Conservation (phyloP, 768 basidiomycete genomes). For the Mrakia hoshinonis region DNA sequence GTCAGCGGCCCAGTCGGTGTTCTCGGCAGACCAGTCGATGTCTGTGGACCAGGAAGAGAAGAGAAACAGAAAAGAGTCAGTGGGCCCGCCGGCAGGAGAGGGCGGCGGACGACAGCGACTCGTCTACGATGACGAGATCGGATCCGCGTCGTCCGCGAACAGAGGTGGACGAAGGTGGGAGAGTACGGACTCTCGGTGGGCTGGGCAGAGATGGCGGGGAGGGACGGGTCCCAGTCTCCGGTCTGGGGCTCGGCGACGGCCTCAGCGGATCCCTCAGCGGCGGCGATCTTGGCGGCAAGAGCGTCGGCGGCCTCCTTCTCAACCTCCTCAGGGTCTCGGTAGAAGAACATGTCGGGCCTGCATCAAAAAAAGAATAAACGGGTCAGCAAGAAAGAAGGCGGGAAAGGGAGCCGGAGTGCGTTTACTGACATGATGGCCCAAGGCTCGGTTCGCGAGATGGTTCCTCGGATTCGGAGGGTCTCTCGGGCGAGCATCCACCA, state of each 20-base stretch:
- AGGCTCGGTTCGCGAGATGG: conserved; percentile 82
- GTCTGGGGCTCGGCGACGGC: conserved; percentile 42
- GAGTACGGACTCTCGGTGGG: conserved; percentile 44
- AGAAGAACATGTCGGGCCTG: conserved; percentile 57
- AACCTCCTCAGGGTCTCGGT: conserved; percentile 98
- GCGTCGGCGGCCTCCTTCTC: conserved; percentile 90
- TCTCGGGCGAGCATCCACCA: conserved; percentile 98
- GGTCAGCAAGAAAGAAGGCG: neutral
- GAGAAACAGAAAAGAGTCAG: conserved; percentile 12
- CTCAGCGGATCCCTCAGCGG: conserved; percentile 48
- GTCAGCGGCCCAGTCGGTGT: conserved; percentile 82
- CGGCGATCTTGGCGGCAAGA: conserved; percentile 73
- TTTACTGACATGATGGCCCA: conserved; percentile 99
- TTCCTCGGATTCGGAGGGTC: conserved; percentile 88
- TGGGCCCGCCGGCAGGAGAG: conserved; percentile 37
- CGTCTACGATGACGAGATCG: neutral
- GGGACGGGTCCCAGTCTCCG: conserved; percentile 48
- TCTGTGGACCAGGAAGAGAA: conserved; percentile 38
- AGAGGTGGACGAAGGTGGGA: conserved; percentile 30
- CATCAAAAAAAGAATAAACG: conserved; percentile 22
- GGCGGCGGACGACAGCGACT: conserved; percentile 21
- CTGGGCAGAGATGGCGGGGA: conserved; percentile 55
- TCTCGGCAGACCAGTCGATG: conserved; percentile 77
- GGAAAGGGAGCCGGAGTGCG: conserved; percentile 41
- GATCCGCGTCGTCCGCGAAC: neutral